Percentiles rank a stretch among this genome's conserved stretches.
These are phyloP conservation scores for Skeletonema marinoi DNA, from an alignment of 108 stramenopile species.

Conservation along the genomic window DNA sequence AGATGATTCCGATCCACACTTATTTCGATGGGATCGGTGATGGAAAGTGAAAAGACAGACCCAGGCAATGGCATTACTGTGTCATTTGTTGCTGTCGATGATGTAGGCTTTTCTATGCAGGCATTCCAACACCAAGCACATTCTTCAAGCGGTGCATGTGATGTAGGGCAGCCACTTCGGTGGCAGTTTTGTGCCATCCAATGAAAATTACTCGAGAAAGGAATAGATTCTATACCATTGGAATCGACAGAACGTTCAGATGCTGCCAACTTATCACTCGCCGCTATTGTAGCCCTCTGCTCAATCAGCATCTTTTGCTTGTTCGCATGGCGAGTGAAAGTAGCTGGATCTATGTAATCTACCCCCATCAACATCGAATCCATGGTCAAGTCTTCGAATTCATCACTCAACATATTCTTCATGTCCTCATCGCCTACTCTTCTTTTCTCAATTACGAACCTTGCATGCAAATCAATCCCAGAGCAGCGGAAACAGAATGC, in stretches of 20 bases:
- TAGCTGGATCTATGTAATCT: constrained; percentile 66
- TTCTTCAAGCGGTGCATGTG: constrained; percentile 61
- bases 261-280: constrained; percentile 18
- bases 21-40: constrained; percentile 72
- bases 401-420: constrained; percentile 6
- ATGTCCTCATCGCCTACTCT: constrained; percentile 16
- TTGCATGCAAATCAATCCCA: constrained; percentile 72
- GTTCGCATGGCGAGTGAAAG: constrained; percentile 40
- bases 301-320: constrained; percentile 24
- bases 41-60: constrained; percentile 54
- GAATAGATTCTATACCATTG: constrained; percentile 68
- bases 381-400: constrained; percentile 48
- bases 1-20: constrained; percentile 71
- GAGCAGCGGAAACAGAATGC: constrained; percentile 68
- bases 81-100: constrained; percentile 34
- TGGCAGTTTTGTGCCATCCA: constrained; percentile 57
- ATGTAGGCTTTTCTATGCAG: constrained; percentile 11
- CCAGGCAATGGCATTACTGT: constrained; percentile 69
- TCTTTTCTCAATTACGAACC: constrained; percentile 61
- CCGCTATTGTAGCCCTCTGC: background rate
- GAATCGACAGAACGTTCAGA: constrained; percentile 33
- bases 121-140: constrained; percentile 60
- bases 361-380: constrained; percentile 77
- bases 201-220: constrained; percentile 65
- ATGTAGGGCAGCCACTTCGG: constrained; percentile 42